phyloP scores from a whole-genome alignment of 148 eudicot genomes.

The Amaranthus hypochondriacus region DNA sequence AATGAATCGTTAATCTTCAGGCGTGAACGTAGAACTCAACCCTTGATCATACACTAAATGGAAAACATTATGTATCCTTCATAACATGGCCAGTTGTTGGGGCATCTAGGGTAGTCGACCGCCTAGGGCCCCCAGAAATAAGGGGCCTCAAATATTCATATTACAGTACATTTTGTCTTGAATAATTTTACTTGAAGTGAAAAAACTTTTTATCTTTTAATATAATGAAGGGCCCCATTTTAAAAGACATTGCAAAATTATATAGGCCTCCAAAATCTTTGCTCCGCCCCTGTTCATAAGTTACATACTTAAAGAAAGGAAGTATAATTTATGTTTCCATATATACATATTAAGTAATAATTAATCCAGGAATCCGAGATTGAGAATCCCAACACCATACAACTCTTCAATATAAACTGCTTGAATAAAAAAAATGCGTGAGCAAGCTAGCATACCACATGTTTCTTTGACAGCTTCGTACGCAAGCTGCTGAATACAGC shows the following conservation, averaged over 20 bases:
- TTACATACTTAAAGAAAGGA: not conserved
- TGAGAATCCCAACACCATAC: not conserved
- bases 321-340: not conserved
- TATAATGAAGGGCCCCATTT: too few species aligned
- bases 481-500: conserved; percentile 42
- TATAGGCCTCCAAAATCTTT: too few species aligned
- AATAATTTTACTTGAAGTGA: too few species aligned
- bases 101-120: too few species aligned
- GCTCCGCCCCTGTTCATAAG: too few species aligned
- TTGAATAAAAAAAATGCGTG: not conserved
- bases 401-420: not conserved
- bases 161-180: too few species aligned
- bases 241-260: too few species aligned
- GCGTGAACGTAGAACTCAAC: not conserved
- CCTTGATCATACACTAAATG: not conserved
- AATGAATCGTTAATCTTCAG: not conserved
- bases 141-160: too few species aligned
- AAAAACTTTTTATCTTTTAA: too few species aligned
- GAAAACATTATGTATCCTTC: not conserved
- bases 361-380: not conserved
- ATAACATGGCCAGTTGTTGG: too few species aligned
- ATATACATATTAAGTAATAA: not conserved
- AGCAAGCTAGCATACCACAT: conserved; percentile 36
- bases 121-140: too few species aligned
- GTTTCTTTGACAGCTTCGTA: conserved; percentile 50